Base-by-base conservation (phyloP, 2,329 filamentous ascomycete species). In the Phialemoniopsis sp. region DNA sequence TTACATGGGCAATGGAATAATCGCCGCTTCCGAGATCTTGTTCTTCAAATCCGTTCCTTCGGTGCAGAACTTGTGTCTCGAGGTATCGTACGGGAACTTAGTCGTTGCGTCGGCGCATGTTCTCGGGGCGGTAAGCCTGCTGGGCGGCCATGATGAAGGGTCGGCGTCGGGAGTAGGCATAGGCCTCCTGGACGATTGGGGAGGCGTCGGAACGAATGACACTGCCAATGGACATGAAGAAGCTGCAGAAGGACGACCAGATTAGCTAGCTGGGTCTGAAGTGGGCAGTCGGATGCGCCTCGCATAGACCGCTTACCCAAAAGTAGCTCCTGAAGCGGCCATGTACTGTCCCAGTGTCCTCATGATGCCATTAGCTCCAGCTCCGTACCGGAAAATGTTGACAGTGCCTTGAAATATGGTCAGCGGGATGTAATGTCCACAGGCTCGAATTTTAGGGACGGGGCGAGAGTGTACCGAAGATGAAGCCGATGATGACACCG, bases 161-260 rank as follows among this genome's bases (percentile, higher is more conserved):
- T 46, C 80, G 78, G 53, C 85, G 74, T 51, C 84, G 81, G 37
- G 87, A 82, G 60, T 80, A 79, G 51, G 80, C 77, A 68, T 91
- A 95, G 42, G 87, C 80, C 59, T 89, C 79, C 50, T 81, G 75
- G 43, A 84, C 72, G 54, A 87, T 82, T 29, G 85, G 82, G 32
- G 88, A 87, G 48, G 87, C 82, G 54, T 98, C 93, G 44, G 89
- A 90, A 58, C 93, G 86, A 56, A 98, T 96, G 33, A 95, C 90
- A 53, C 89, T 95, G 52, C 93, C 93, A 53, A 98, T 95, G 42
- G 88, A 91, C 93, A 98, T 98, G 76, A 98, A 98, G 70, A 97
- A 96, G 17, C 79, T 83, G 47, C 14, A 10, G 31, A 14, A 38
- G 14, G 39, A 15, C 12, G 17, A 15, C 38, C 29, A 29, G 29